These are phyloP conservation scores for Starmerella tilneyi DNA, from an alignment of 805 yeast species.

Conservation along the genomic window DNA sequence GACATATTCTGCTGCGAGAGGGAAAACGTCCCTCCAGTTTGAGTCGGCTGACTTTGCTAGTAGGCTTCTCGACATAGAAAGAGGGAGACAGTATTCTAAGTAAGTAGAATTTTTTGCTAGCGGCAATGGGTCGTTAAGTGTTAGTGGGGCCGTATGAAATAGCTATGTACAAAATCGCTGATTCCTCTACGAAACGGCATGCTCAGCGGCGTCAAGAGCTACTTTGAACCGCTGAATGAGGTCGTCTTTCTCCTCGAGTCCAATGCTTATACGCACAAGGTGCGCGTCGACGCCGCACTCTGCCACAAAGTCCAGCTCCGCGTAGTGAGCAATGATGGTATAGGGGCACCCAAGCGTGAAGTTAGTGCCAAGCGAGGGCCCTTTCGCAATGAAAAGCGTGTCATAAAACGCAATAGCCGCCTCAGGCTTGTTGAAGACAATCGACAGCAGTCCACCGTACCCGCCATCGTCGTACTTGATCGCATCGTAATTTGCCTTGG, in stretches of 20 bases:
- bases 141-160: too few species aligned
- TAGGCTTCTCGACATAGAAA: slow-evolving; percentile 21
- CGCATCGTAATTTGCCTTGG: slow-evolving; percentile 58
- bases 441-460: slow-evolving; percentile 76
- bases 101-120: background rate
- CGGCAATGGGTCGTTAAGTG: too few species aligned
- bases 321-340: slow-evolving; percentile 73
- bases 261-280: slow-evolving; percentile 72
- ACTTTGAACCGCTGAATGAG: slow-evolving; percentile 41
- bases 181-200: slow-evolving; percentile 7
- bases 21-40: slow-evolving; percentile 19
- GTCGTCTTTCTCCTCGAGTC: slow-evolving; percentile 62
- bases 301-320: slow-evolving; percentile 67
- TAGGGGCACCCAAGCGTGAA: slow-evolving; percentile 86
- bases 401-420: slow-evolving; percentile 70
- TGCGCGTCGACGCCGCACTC: slow-evolving; percentile 74
- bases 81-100: slow-evolving; percentile 15
- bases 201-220: slow-evolving; percentile 38
- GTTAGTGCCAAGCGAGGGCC: slow-evolving; percentile 85
- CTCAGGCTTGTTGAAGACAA: slow-evolving; percentile 53
- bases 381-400: slow-evolving; percentile 59
- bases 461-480: slow-evolving; percentile 65
- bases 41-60: slow-evolving; percentile 20
- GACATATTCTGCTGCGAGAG: slow-evolving; percentile 20
- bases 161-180: too few species aligned